Evolutionary conservation across 192 early-diverging fungal species (phyloP), one percentile per base, ranked within the genome.

Genomic region (Powellomyces hirtus): DNA sequence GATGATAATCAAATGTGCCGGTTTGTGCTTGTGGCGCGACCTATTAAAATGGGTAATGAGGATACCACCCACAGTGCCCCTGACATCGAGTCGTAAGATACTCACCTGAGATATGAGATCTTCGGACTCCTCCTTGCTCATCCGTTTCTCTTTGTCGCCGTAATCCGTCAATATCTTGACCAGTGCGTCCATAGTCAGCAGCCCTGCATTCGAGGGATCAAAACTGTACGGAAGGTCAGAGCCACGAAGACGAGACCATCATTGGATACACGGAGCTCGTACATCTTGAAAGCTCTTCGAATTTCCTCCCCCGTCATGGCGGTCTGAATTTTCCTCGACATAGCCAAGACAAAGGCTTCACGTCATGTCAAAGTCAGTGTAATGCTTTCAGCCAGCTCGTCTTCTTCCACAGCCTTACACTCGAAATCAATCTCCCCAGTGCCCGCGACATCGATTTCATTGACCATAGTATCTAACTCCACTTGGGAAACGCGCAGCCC

Each of bases 401-500:
- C 40, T 42, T 18, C 10, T 27, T 27, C 10, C 10, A 56, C 6
- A 56, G 18, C 45, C 73, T 62, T 40, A 81, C 81, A 72, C 59
- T 85, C 81, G 65, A 85, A 83, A 65, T 85, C 84, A 58, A 85
- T 85, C 58, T 85, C 84, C 24, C 79, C 84, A 11, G 62, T 84
- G 16, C 77, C 77, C 13, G 72, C 71, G 18, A 37, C 42, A 50
- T 81, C 84, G 62, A 85, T 79, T 62, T 85, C 84, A 44, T 81
- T 78, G 40, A 85, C 75, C 72, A 85, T 81, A 4, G 71, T 66
- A 24, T 81, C 77, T 56, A 85, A 44, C 55, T 85, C 84, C 27
- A 73, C 65, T 56, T 81, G 65, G 3, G 73, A 71, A 4, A 78
- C 76, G 30, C 75, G 37, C 57, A 83, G 68, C 0, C 81, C 84